Evolutionary conservation across 176 grass and related monocot genomes (phyloP).

Genomic region (Canna indica): DNA sequence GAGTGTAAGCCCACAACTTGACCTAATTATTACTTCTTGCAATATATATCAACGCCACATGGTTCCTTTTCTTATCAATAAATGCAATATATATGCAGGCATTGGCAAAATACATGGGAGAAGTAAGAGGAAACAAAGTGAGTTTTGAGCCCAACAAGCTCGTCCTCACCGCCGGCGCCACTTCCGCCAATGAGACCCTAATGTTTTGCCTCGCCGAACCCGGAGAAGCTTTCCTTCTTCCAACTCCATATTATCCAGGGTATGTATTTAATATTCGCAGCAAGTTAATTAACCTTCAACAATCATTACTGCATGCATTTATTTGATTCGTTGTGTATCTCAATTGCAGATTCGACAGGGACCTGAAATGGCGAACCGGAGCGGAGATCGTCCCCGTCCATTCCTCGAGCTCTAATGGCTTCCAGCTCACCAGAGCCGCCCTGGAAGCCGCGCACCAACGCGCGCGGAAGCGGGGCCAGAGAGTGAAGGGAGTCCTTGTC

Average conservation of each 20-base stretch:
- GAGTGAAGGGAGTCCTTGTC: conserved; percentile 74
- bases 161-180: conserved; percentile 82
- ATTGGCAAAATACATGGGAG: conserved; percentile 72
- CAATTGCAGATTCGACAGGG: conserved; percentile 64
- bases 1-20: conserved; percentile 29
- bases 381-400: conserved; percentile 77
- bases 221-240: conserved; percentile 78
- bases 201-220: conserved; percentile 87
- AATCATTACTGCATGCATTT: not conserved
- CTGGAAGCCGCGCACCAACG: conserved; percentile 60
- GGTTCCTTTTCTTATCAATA: not conserved
- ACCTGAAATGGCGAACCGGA: conserved; percentile 95
- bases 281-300: not conserved
- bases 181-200: conserved; percentile 85
- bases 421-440: conserved; percentile 54
- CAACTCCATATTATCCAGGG: conserved; percentile 96
- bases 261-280: conserved; percentile 5
- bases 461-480: conserved; percentile 40
- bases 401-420: conserved; percentile 55
- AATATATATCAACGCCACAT: not conserved
- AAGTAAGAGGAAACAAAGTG: conserved; percentile 51
- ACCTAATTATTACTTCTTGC: not conserved
- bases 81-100: conserved; percentile 31
- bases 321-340: not conserved
- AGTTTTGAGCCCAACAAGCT: conserved; percentile 60